Evolutionary conservation across 768 basidiomycete species (phyloP).

Genomic region (Exsudoporus frostii): DNA sequence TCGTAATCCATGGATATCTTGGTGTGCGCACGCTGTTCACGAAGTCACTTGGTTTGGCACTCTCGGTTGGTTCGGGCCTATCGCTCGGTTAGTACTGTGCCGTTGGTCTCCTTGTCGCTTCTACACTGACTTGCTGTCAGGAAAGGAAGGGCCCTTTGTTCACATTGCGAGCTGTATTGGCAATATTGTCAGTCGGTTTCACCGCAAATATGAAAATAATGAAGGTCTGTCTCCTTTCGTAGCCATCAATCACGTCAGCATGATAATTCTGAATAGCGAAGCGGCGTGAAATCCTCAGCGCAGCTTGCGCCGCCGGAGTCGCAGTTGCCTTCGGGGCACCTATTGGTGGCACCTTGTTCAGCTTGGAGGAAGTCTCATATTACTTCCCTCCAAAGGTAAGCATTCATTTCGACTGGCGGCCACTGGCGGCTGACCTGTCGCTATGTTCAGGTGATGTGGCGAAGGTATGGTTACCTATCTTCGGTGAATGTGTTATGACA

Average conservation of each 20-base stretch:
- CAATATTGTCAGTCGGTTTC: slow-evolving; percentile 86
- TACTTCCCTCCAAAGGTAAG: slow-evolving; percentile 91
- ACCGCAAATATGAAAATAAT: slow-evolving; percentile 89
- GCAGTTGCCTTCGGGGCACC: slow-evolving; percentile 97
- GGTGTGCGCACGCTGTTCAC: slow-evolving; percentile 87
- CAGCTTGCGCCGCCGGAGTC: slow-evolving; percentile 96
- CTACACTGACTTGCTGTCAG: slow-evolving; percentile 24
- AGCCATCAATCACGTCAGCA: neutral
- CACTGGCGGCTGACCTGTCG: slow-evolving; percentile 1
- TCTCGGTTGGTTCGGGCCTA: slow-evolving; percentile 91
- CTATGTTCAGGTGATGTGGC: slow-evolving; percentile 77
- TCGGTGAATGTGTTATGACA: neutral
- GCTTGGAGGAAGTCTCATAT: slow-evolving; percentile 93
- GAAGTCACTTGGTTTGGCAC: slow-evolving; percentile 83
- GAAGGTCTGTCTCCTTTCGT: slow-evolving; percentile 57
- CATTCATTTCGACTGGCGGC: neutral
- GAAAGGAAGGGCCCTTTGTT: slow-evolving; percentile 79
- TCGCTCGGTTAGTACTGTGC: slow-evolving; percentile 56
- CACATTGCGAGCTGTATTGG: slow-evolving; percentile 92
- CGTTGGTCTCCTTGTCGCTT: slow-evolving; percentile 3
- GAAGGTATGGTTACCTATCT: slow-evolving; percentile 55
- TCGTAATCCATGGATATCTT: slow-evolving; percentile 96
- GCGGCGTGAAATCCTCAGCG: slow-evolving; percentile 90
- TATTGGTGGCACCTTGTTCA: slow-evolving; percentile 89
- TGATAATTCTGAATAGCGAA: slow-evolving; percentile 54